Percentiles rank a stretch among this genome's conserved stretches.
phyloP scores from a whole-genome alignment of 2,329 filamentous ascomycete genomes.

The Cladophialophora chaetospira region DNA sequence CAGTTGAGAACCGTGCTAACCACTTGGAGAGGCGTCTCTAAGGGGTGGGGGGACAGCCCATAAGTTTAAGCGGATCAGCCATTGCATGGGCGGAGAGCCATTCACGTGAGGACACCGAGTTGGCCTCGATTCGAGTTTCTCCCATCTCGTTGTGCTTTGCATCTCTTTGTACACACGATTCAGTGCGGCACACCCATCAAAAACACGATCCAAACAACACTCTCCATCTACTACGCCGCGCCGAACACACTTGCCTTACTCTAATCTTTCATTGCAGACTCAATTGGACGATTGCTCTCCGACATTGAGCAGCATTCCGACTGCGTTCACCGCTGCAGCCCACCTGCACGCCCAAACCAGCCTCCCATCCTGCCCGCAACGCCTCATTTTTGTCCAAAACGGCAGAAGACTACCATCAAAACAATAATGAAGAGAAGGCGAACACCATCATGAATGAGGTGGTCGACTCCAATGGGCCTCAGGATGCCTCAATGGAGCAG shows the following conservation, averaged over 20 bases:
- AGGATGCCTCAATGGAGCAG: constrained; percentile 17
- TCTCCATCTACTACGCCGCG: constrained; percentile 9
- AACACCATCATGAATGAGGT: constrained; percentile 23
- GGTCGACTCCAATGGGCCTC: constrained; percentile 17
- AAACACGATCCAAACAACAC: constrained; percentile 5
- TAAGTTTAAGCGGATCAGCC: no score
- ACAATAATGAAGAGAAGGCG: constrained; percentile 28
- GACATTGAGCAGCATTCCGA: not conserved
- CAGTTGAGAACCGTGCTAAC: no score
- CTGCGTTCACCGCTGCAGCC: constrained; percentile 15
- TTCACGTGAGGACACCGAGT: not conserved
- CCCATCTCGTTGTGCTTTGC: not conserved
- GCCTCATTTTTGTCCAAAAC: constrained; percentile 29
- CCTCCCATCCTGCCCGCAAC: constrained; percentile 24
- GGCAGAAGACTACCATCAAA: constrained; percentile 24
- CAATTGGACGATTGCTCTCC: not conserved
- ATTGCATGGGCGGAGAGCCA: no score
- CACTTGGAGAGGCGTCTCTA: no score
- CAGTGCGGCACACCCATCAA: constrained; percentile 20
- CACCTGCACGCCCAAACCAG: constrained; percentile 10
- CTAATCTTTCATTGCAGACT: not conserved
- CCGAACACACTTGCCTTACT: not conserved
- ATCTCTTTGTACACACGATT: constrained; percentile 1
- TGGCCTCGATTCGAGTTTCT: constrained; percentile 9
- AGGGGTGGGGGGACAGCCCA: no score